Conservation (phyloP, 495 filamentous ascomycete genomes). For the Penicillium waksmanii region DNA sequence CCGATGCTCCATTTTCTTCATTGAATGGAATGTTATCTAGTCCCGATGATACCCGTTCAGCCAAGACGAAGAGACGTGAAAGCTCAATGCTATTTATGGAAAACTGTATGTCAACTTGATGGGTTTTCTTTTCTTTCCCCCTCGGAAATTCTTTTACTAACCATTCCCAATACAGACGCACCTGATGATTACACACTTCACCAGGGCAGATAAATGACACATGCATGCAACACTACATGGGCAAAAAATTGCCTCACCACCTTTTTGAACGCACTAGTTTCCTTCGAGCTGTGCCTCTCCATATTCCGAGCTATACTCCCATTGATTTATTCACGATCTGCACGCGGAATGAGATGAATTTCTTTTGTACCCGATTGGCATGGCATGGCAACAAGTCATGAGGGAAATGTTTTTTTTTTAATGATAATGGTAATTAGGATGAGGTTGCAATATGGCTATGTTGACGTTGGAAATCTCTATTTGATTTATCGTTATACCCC, state of each 20-base stretch:
- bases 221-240: slow-evolving; percentile 9
- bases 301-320: not conserved
- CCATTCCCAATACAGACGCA: not conserved
- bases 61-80: slow-evolving; percentile 59
- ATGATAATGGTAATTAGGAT: slow-evolving; percentile 47
- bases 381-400: slow-evolving; percentile 21
- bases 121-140: not conserved
- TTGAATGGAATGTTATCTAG: slow-evolving; percentile 47
- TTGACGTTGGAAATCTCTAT: slow-evolving; percentile 14
- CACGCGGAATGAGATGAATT: slow-evolving; percentile 30
- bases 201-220: slow-evolving; percentile 20
- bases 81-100: slow-evolving; percentile 64
- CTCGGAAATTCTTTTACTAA: not conserved
- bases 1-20: slow-evolving; percentile 39
- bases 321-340: slow-evolving; percentile 31
- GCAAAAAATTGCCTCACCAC: slow-evolving; percentile 12
- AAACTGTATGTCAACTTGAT: slow-evolving; percentile 22
- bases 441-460: slow-evolving; percentile 18
- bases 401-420: slow-evolving; percentile 30
- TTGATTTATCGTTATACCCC: slow-evolving; percentile 38
- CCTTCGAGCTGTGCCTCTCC: too few relatives aligned
- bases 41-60: slow-evolving; percentile 39
- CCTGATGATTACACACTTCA: slow-evolving; percentile 18
- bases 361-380: slow-evolving; percentile 5
- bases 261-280: not conserved